Percentiles rank a stretch among this genome's conserved stretches.
Conservation (phyloP, 352 stramenopile genomes). For the Phytophthora aleatoria region DNA sequence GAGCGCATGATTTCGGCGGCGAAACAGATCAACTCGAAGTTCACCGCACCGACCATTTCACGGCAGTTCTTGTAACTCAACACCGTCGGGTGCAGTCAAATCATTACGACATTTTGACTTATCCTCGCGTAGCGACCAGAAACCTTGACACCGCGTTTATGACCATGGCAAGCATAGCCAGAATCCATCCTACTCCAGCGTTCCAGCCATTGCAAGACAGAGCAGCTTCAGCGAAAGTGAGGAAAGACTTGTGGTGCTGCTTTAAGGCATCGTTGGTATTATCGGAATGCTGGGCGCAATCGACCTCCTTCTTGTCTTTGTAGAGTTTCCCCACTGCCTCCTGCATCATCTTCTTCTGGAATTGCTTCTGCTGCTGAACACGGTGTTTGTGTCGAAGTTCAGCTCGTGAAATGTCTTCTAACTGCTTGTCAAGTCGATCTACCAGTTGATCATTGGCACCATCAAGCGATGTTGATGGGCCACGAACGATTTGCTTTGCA, state of each 20-base stretch:
- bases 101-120: constrained; percentile 22
- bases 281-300: background rate
- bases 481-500: constrained; percentile 38
- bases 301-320: constrained; percentile 59
- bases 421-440: constrained; percentile 50
- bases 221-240: constrained; percentile 13
- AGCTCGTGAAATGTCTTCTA: constrained; percentile 53
- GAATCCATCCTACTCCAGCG: constrained; percentile 20
- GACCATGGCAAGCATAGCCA: constrained; percentile 24
- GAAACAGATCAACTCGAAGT: constrained; percentile 86
- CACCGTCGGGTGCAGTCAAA: background rate
- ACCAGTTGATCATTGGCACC: constrained; percentile 14
- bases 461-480: constrained; percentile 13
- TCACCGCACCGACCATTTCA: constrained; percentile 81
- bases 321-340: constrained; percentile 75
- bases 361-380: constrained; percentile 47
- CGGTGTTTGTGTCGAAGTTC: constrained; percentile 47
- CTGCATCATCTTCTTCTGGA: constrained; percentile 83
- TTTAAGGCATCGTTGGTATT: constrained; percentile 5
- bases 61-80: constrained; percentile 75
- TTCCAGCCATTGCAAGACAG: constrained; percentile 23
- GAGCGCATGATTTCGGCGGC: constrained; percentile 77
- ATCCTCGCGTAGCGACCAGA: constrained; percentile 13
- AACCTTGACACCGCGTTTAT: constrained; percentile 22
- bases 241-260: constrained; percentile 15